Percentiles rank a stretch among this genome's conserved stretches.
phyloP scores from a whole-genome alignment of 2,329 filamentous ascomycete species.

The Ceratocystis papillata region DNA sequence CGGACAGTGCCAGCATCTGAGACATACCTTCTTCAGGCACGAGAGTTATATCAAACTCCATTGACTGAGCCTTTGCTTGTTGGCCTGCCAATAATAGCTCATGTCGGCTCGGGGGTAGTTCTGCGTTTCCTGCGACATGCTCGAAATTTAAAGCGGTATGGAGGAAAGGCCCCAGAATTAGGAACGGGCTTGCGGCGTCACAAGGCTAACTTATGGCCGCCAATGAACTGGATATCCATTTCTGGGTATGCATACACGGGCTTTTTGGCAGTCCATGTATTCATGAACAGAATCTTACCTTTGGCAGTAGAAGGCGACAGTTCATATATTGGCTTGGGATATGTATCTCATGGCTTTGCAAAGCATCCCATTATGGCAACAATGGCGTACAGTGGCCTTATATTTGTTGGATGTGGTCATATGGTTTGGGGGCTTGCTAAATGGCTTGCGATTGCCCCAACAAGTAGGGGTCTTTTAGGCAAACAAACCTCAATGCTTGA shows the following conservation, averaged over 20 bases:
- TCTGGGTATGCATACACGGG: slow-evolving; percentile 61
- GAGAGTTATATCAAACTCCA: slow-evolving; percentile 82
- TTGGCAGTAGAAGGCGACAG: slow-evolving; percentile 69
- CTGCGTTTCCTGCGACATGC: slow-evolving; percentile 64
- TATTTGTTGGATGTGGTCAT: slow-evolving; percentile 61
- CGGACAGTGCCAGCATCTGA: slow-evolving; percentile 65
- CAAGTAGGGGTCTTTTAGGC: slow-evolving; percentile 40
- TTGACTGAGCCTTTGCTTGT: slow-evolving; percentile 71
- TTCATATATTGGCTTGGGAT: slow-evolving; percentile 73
- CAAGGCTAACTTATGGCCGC: slow-evolving; percentile 48
- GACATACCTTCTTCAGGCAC: slow-evolving; percentile 76
- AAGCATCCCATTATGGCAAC: slow-evolving; percentile 57
- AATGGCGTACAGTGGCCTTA: slow-evolving; percentile 55
- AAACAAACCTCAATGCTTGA: slow-evolving; percentile 38
- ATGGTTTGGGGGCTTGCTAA: slow-evolving; percentile 76
- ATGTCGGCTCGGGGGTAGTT: slow-evolving; percentile 65
- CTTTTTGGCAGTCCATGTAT: slow-evolving; percentile 59
- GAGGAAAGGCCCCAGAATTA: slow-evolving; percentile 47
- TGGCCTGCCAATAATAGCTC: slow-evolving; percentile 59
- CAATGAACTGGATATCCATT: slow-evolving; percentile 55
- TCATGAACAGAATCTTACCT: slow-evolving; percentile 66
- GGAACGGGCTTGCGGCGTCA: slow-evolving; percentile 24
- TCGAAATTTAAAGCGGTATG: slow-evolving; percentile 63
- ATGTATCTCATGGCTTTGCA: slow-evolving; percentile 75
- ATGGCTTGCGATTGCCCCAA: slow-evolving; percentile 60